These are phyloP conservation scores for Raffaelea arxii DNA, from an alignment of 2,329 filamentous ascomycete species.

Conservation along the genomic window DNA sequence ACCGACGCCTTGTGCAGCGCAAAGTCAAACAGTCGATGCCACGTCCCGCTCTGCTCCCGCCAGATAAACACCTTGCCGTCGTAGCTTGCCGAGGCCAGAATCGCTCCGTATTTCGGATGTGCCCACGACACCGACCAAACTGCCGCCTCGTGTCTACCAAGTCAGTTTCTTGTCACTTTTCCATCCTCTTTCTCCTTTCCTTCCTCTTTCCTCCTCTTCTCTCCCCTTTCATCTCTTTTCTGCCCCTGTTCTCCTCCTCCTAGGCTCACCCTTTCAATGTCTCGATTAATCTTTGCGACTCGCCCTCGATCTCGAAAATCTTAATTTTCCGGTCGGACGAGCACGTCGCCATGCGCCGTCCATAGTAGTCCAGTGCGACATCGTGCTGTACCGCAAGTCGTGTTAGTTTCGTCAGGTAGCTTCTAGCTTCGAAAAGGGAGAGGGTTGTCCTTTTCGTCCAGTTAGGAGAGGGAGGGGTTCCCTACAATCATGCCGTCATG, in stretches of 20 bases:
- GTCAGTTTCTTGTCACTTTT: neutral
- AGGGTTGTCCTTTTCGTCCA: too few species aligned
- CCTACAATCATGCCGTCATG: conserved; percentile 99
- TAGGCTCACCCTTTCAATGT: conserved; percentile 77
- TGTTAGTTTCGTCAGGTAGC: neutral
- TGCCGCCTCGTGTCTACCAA: conserved; percentile 79
- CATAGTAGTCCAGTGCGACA: conserved; percentile 97
- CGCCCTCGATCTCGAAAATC: conserved; percentile 96
- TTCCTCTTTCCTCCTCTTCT: neutral
- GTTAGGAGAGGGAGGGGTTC: too few species aligned
- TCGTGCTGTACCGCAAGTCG: conserved; percentile 89
- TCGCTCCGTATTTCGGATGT: conserved; percentile 96
- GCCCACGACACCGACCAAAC: conserved; percentile 99
- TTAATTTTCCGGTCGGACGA: conserved; percentile 98
- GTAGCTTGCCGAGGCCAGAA: conserved; percentile 89
- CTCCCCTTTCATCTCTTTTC: neutral
- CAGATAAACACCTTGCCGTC: conserved; percentile 98
- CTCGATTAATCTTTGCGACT: conserved; percentile 79
- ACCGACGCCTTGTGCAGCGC: conserved; percentile 90
- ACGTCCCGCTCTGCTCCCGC: conserved; percentile 71
- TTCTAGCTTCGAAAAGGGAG: conserved; percentile 7
- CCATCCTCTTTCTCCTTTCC: neutral
- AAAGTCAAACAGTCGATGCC: conserved; percentile 88
- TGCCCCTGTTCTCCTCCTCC: neutral
- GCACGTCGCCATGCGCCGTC: conserved; percentile 88